Evolutionary conservation across 805 yeast genomes (phyloP), one percentile per base, ranked within the genome.

Genomic region (Sungouiozyma ichnusensis): DNA sequence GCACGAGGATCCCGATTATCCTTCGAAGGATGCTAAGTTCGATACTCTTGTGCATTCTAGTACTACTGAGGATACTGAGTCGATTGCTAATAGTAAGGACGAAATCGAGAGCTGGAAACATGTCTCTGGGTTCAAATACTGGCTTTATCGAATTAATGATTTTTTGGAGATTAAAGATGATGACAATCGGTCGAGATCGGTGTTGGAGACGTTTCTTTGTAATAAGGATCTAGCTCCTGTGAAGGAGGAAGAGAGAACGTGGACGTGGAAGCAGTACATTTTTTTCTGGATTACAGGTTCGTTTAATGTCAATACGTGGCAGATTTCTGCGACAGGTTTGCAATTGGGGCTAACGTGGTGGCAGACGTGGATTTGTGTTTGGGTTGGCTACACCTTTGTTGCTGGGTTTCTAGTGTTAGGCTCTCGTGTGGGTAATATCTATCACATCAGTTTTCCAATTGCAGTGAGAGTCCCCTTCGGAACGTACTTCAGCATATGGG

Each of bases 221-320:
- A 86, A 85, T 60, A 71, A 72, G 47, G 97, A 87, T 64, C 68
- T 87, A 53, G 73, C 76, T 47, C 95, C 95, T 0, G 87, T 85
- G 4, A 90, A 84, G 55, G 69, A 63, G 8, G 73, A 63, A 3
- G 76, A 94, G 55, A 71, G 95, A 57, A 72, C 73, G 15, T 87
- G 96, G 96, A 64, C 73, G 19, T 84, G 94, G 94, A 78, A 68
- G 61, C 83, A 86, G 57, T 87, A 68, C 59, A 79, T 84, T 16
- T 76, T 74, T 49, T 82, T 85, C 53, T 87, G 96, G 95, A 66
- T 86, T 45, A 84, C 95, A 0, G 96, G 87, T 58, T 78, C 94
- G 5, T 84, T 87, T 66, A 87, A 87, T 63, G 78, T 87, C 57
- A 85, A 85, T 61, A 85, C 96, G 8, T 85, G 92, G 87, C 87